Evolutionary conservation across 1,284 basidiomycete species (phyloP).

Genomic region (Tetrapyrgos nigripes): DNA sequence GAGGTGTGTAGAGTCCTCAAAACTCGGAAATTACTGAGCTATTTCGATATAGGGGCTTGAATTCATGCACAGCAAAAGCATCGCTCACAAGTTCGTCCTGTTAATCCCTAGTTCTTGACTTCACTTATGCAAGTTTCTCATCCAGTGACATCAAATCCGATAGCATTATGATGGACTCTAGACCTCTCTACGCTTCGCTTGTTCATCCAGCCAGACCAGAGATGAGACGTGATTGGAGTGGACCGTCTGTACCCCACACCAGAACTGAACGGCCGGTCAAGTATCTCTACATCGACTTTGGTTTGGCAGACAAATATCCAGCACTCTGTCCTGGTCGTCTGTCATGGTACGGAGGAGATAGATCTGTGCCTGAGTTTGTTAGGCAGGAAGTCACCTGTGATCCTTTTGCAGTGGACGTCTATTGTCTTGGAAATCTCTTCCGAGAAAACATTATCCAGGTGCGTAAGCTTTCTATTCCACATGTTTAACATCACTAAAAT

Average conservation of each 20-base stretch:
- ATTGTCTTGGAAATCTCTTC: slow-evolving; percentile 13
- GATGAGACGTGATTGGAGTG: slow-evolving; percentile 21
- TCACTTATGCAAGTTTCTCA: background rate
- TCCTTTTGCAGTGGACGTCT: slow-evolving; percentile 17
- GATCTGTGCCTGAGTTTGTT: slow-evolving; percentile 11
- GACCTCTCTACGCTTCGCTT: slow-evolving; percentile 26
- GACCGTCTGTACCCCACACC: slow-evolving; percentile 24
- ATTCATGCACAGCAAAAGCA: slow-evolving; percentile 35
- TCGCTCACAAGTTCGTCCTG: slow-evolving; percentile 34
- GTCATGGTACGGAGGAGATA: slow-evolving; percentile 8
- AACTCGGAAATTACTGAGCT: background rate
- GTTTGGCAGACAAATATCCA: slow-evolving; percentile 14
- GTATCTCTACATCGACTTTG: slow-evolving; percentile 40
- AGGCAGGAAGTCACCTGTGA: slow-evolving; percentile 6
- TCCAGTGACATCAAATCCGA: slow-evolving; percentile 37
- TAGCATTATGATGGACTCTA: slow-evolving; percentile 46
- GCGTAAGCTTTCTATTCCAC: background rate
- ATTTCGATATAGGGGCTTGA: slow-evolving; percentile 28
- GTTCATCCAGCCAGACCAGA: slow-evolving; percentile 27
- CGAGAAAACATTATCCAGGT: slow-evolving; percentile 5
- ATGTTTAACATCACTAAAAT: background rate
- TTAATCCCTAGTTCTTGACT: background rate
- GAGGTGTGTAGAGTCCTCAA: slow-evolving; percentile 31
- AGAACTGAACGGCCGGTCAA: slow-evolving; percentile 32
- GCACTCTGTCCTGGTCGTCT: background rate